These are phyloP conservation scores for Kazachstania africana DNA, from an alignment of 805 yeast species.

Conservation along the genomic window DNA sequence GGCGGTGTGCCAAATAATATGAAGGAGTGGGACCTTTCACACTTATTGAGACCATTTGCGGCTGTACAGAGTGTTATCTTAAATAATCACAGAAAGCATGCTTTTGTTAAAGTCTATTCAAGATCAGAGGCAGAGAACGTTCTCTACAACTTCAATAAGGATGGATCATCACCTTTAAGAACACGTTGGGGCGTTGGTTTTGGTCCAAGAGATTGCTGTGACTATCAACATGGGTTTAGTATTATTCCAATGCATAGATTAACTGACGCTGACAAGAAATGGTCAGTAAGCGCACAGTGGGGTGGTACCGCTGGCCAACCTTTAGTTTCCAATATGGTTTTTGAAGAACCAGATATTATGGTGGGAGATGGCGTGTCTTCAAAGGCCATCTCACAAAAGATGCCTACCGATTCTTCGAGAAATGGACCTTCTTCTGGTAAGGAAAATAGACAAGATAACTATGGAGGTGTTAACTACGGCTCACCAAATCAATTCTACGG, in stretches of 20 bases:
- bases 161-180: slow-evolving; percentile 53
- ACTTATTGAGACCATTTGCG: slow-evolving; percentile 70
- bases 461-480: background rate
- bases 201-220: slow-evolving; percentile 97
- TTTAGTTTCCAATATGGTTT: slow-evolving; percentile 61
- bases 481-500: slow-evolving; percentile 9
- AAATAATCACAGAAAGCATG: slow-evolving; percentile 85
- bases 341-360: slow-evolving; percentile 97
- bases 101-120: slow-evolving; percentile 88
- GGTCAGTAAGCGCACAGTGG: slow-evolving; percentile 88
- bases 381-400: slow-evolving; percentile 78
- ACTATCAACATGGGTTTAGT: slow-evolving; percentile 82
- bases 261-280: slow-evolving; percentile 86
- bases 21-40: slow-evolving; percentile 62
- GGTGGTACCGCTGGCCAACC: slow-evolving; percentile 94
- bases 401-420: slow-evolving; percentile 83
- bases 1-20: slow-evolving; percentile 85
- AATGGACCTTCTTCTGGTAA: slow-evolving; percentile 75
- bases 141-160: slow-evolving; percentile 57
- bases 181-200: slow-evolving; percentile 98
- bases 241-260: slow-evolving; percentile 77
- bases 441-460: slow-evolving; percentile 29
- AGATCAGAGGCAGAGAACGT: slow-evolving; percentile 85
- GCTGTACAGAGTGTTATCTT: slow-evolving; percentile 85
- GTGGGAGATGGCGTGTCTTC: slow-evolving; percentile 90